Conservation (phyloP, 768 basidiomycete genomes). For the Suillus bovinus region DNA sequence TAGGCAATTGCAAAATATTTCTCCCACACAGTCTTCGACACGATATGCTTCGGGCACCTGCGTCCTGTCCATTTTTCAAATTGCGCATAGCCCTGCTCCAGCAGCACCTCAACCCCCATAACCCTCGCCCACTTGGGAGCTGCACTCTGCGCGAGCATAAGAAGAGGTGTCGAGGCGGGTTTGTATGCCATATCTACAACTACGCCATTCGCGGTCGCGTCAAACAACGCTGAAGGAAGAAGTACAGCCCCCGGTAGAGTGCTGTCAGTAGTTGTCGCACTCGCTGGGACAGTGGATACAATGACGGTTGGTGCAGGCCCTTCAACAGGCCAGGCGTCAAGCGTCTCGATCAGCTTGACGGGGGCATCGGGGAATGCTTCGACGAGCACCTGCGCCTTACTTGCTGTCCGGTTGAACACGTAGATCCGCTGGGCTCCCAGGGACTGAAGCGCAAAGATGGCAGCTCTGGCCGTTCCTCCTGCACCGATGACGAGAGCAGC, state of each 20-base stretch:
- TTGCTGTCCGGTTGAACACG: slow-evolving; percentile 82
- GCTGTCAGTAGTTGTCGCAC: slow-evolving; percentile 48
- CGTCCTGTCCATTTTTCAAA: slow-evolving; percentile 83
- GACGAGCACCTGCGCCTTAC: slow-evolving; percentile 71
- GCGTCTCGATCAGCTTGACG: slow-evolving; percentile 57
- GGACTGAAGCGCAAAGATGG: slow-evolving; percentile 81
- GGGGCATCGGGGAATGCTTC: slow-evolving; percentile 63
- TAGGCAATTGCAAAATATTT: slow-evolving; percentile 42
- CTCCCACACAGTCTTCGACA: slow-evolving; percentile 50
- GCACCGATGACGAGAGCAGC: slow-evolving; percentile 89
- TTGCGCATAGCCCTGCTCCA: slow-evolving; percentile 88
- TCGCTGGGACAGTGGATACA: slow-evolving; percentile 86
- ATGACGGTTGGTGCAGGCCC: slow-evolving; percentile 65
- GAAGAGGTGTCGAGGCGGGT: slow-evolving; percentile 80
- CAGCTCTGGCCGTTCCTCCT: slow-evolving; percentile 93
- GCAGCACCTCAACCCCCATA: slow-evolving; percentile 79
- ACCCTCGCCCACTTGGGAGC: slow-evolving; percentile 64
- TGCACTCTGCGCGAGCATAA: slow-evolving; percentile 59
- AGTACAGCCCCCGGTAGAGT: slow-evolving; percentile 39
- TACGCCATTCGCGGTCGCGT: slow-evolving; percentile 59
- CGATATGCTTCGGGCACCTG: slow-evolving; percentile 48
- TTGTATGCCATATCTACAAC: slow-evolving; percentile 96
- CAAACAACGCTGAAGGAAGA: slow-evolving; percentile 27
- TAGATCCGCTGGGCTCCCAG: slow-evolving; percentile 74
- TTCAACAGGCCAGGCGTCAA: slow-evolving; percentile 53